Base-by-base conservation (phyloP, 805 yeast genomes). In the Spathaspora girioi region DNA sequence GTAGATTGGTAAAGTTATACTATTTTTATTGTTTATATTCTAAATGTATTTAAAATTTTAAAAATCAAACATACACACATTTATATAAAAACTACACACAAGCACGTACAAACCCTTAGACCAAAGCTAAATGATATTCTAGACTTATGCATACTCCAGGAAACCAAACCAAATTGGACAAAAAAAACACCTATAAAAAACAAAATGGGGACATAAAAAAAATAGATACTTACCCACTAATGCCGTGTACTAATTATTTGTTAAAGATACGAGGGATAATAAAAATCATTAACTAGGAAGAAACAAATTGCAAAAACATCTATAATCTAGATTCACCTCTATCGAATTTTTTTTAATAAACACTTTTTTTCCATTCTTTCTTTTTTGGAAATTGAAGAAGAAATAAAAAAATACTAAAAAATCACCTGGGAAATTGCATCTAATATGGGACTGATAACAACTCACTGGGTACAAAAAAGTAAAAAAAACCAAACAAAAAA, bases 1-100 rank as follows among this genome's bases (percentile, higher is more conserved):
- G 79, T 90, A 42, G 86, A 84, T 3, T 91, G 97, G 97, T 45
- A 35, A 42, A 35, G 15, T 14, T 3, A 35, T 3, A 3, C 11
- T 35, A 14, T 14, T 35, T 12, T 35, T 35, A 3, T 35, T 35
- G 3, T n/a, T n/a, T 9, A 14, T 35, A 14, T 35, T 35, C 17
- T 35, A 35, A 11, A n/a, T 14, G 35, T 23, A 29, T 29, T 10
- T 27, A 43, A 23, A 12, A 43, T 5, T 15, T 15, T n/a, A 15
- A n/a, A 43, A 43, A 11, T 26, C 20, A 8, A 23, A 27, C 2
- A 6, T 18, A 45, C 7, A 20, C 2, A 19, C 29, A 35, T 8
- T 17, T 23, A 42, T 12, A 42, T 18, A 40, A 5, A 15, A 17
- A 35, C 26, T 29, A 35, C 23, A 45, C 31, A 45, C 47, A 45